Conservation (phyloP, 2,329 filamentous ascomycete genomes). For the Myrmaecium sp. region DNA sequence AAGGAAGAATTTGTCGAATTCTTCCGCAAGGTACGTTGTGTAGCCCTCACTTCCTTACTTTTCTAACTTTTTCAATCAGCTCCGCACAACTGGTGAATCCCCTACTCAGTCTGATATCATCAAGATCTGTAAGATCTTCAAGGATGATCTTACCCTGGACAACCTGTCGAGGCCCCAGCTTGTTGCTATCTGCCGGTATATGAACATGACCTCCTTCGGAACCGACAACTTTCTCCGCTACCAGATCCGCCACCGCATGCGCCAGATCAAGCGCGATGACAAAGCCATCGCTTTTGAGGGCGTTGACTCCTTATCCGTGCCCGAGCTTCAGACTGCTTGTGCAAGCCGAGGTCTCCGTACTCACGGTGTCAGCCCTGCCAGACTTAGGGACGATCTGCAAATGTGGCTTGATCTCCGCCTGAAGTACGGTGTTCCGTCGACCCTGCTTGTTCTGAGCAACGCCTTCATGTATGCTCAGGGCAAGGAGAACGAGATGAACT, state of each 20-base stretch:
- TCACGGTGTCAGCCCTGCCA: conserved; percentile 74
- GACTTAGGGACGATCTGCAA: conserved; percentile 75
- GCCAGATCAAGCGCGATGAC: conserved; percentile 97
- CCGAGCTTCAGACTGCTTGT: conserved; percentile 82
- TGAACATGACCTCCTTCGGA: conserved; percentile 93
- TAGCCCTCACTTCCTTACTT: background rate
- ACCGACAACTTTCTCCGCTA: conserved; percentile 97
- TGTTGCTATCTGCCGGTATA: conserved; percentile 94
- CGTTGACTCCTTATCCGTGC: conserved; percentile 80
- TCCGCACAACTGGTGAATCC: conserved; percentile 68
- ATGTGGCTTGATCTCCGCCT: conserved; percentile 90
- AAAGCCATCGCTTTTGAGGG: conserved; percentile 87
- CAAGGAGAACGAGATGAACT: conserved; percentile 67
- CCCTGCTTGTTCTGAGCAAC: conserved; percentile 86
- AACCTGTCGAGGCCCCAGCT: conserved; percentile 91
- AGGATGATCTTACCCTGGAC: conserved; percentile 91
- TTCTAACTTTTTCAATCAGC: conserved; percentile 11
- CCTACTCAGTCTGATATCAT: conserved; percentile 85
- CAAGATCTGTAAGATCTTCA: conserved; percentile 98
- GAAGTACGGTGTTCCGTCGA: conserved; percentile 89
- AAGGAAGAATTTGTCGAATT: conserved; percentile 92
- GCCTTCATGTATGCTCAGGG: conserved; percentile 92
- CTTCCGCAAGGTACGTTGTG: conserved; percentile 64
- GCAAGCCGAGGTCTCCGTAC: conserved; percentile 85
- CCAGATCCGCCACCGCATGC: conserved; percentile 92